Conservation (phyloP, 202 grass and related monocot species). For the Panicum virgatum region DNA sequence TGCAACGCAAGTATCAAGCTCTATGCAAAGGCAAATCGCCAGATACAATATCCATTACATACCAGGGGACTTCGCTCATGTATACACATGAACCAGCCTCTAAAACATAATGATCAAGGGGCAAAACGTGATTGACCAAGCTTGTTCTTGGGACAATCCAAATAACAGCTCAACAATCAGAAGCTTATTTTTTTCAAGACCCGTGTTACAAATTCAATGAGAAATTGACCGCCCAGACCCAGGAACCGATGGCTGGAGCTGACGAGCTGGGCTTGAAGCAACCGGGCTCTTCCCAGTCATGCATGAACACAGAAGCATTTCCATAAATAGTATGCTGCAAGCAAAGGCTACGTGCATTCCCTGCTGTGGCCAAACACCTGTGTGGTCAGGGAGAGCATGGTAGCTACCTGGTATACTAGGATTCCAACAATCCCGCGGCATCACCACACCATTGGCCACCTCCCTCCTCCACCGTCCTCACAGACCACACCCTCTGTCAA, state of each 20-base stretch:
- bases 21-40: too few species aligned
- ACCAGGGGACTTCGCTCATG: too few species aligned
- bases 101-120: too few species aligned
- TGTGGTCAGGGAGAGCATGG: slow-evolving; percentile 19
- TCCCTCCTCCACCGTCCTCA: neutral
- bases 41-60: too few species aligned
- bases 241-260: neutral
- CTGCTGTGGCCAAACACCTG: slow-evolving; percentile 25
- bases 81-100: too few species aligned
- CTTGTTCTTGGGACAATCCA: neutral
- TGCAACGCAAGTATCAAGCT: too few species aligned
- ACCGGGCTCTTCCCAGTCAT: neutral
- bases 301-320: neutral
- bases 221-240: neutral
- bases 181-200: neutral
- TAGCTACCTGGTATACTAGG: slow-evolving; percentile 22
- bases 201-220: neutral
- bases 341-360: slow-evolving; percentile 3
- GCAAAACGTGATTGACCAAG: neutral
- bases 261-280: neutral
- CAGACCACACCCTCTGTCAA: neutral
- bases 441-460: neutral
- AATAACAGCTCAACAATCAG: neutral
- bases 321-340: slow-evolving; percentile 43
- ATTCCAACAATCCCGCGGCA: slow-evolving; percentile 19